Evolutionary conservation across 2,329 filamentous ascomycete genomes (phyloP).

Genomic region (Anthostomella pinea): DNA sequence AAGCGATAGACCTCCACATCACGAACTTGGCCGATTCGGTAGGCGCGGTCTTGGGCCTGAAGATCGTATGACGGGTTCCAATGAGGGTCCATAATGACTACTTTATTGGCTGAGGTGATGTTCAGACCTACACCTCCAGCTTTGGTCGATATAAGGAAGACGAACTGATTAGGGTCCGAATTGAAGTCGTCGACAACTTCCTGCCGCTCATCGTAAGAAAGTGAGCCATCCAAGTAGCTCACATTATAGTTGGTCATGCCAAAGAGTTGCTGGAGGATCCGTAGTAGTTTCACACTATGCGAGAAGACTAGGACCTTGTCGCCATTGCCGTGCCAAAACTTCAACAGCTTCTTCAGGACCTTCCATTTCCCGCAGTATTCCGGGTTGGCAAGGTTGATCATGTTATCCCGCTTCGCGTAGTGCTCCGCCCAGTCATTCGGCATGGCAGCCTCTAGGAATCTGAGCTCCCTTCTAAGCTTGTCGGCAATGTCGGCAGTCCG

Average conservation of each 20-base stretch:
- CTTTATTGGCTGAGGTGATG: conserved; percentile 96
- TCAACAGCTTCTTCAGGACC: conserved; percentile 78
- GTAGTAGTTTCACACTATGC: conserved; percentile 81
- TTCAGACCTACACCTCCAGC: conserved; percentile 93
- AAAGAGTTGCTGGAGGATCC: conserved; percentile 82
- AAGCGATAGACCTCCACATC: conserved; percentile 96
- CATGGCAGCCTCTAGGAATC: conserved; percentile 69
- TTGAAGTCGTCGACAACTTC: conserved; percentile 89
- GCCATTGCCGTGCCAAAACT: conserved; percentile 84
- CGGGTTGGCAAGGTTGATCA: conserved; percentile 77
- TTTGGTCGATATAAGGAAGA: conserved; percentile 92
- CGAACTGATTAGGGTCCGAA: conserved; percentile 79
- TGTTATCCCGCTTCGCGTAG: conserved; percentile 72
- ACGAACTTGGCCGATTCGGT: conserved; percentile 87
- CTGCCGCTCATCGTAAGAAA: conserved; percentile 80
- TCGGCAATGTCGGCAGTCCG: conserved; percentile 58
- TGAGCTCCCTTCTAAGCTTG: conserved; percentile 75
- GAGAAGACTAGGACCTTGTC: conserved; percentile 97
- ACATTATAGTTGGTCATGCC: conserved; percentile 86
- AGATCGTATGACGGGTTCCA: conserved; percentile 97
- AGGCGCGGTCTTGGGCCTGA: conserved; percentile 93
- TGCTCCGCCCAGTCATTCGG: conserved; percentile 73
- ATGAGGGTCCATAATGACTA: conserved; percentile 94
- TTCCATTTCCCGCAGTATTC: conserved; percentile 98
- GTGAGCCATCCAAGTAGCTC: conserved; percentile 82